These are phyloP conservation scores for Ocimum tenuiflorum DNA, from an alignment of 257 asterid species.

Conservation along the genomic window DNA sequence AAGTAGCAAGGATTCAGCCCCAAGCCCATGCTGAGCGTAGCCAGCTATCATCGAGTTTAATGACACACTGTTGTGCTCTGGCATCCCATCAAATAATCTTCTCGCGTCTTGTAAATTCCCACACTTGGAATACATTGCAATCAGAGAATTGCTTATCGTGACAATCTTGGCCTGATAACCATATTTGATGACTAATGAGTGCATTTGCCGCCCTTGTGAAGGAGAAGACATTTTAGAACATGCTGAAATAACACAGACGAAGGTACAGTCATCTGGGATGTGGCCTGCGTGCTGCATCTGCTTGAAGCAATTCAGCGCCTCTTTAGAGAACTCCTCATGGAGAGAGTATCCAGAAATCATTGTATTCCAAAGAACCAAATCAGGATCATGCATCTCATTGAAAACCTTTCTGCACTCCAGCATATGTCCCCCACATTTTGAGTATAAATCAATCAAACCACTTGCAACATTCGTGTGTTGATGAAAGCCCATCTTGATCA, in stretches of 20 bases:
- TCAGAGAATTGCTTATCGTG: conserved; percentile 55
- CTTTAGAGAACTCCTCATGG: conserved; percentile 45
- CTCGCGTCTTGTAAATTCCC: conserved; percentile 59
- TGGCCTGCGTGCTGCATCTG: conserved; percentile 54
- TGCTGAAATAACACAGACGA: conserved; percentile 52
- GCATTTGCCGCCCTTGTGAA: conserved; percentile 68
- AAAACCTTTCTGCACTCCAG: conserved; percentile 41
- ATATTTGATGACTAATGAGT: conserved; percentile 50
- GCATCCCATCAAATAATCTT: conserved; percentile 48
- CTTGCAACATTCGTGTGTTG: conserved; percentile 58
- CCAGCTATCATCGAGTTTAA: conserved; percentile 66
- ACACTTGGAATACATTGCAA: conserved; percentile 69
- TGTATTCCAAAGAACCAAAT: conserved; percentile 70
- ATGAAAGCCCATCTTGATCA: conserved; percentile 56
- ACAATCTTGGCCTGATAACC: conserved; percentile 40
- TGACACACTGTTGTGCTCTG: conserved; percentile 49
- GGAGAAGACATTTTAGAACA: conserved; percentile 54
- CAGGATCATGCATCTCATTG: conserved; percentile 42
- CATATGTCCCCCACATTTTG: conserved; percentile 43
- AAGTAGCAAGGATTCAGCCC: conserved; percentile 39
- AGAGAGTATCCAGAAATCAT: conserved; percentile 67
- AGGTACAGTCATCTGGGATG: conserved; percentile 67
- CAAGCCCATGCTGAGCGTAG: conserved; percentile 73
- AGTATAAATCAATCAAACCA: conserved; percentile 63
- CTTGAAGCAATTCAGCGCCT: conserved; percentile 56